Evolutionary conservation across 2,329 filamentous ascomycete species (phyloP).

Genomic region (Trichothecium roseum): DNA sequence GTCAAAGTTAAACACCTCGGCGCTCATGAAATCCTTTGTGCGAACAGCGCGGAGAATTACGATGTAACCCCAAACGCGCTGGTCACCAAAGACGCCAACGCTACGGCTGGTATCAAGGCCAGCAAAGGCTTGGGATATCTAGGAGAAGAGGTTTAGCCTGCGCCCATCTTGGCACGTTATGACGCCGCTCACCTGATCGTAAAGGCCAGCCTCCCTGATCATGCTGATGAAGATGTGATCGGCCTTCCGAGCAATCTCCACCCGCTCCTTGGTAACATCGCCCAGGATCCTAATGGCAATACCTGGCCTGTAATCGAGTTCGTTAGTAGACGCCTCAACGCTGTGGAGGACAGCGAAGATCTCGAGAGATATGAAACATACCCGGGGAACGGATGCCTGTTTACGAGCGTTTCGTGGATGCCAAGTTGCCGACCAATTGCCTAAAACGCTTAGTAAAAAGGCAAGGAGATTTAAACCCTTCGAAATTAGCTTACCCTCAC

Average conservation of each 20-base stretch:
- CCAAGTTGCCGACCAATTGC: conserved; percentile 15
- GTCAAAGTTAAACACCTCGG: conserved; percentile 54
- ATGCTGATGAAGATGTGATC: conserved; percentile 70
- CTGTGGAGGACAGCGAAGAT: background rate
- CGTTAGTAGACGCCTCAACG: background rate
- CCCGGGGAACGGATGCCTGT: conserved; percentile 16
- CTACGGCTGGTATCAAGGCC: conserved; percentile 30
- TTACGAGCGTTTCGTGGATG: conserved; percentile 16
- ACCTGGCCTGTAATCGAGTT: conserved; percentile 31
- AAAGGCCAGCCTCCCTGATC: conserved; percentile 63
- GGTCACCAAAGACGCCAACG: conserved; percentile 47
- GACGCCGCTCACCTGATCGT: conserved; percentile 38
- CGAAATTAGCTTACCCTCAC: conserved; percentile 20
- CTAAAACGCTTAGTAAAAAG: conserved; percentile 4
- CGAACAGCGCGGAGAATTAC: conserved; percentile 32
- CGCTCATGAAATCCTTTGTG: conserved; percentile 53
- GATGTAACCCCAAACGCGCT: conserved; percentile 41
- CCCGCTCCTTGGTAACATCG: conserved; percentile 69
- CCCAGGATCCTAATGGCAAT: conserved; percentile 75
- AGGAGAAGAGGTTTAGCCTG: conserved; percentile 9
- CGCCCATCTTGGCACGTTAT: background rate
- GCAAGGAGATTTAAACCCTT: background rate
- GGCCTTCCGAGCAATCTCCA: conserved; percentile 68
- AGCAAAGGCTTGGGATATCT: conserved; percentile 38
- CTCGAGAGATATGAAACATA: background rate